Conservation (phyloP, 148 eudicot genomes). For the Silene conica region DNA sequence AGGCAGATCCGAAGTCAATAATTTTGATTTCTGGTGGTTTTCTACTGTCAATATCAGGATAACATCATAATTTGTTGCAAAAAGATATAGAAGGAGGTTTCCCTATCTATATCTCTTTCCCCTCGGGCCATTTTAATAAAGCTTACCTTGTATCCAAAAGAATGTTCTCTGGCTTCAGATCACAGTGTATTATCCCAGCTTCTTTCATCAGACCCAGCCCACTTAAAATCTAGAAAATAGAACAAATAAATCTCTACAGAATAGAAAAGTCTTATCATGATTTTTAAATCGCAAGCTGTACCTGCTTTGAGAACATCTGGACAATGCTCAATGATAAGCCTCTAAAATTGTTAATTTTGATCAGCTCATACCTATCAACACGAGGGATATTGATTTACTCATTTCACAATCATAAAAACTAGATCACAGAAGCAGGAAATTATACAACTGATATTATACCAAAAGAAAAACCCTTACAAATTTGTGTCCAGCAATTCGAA, state of each 20-base stretch:
- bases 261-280: conserved; percentile 7
- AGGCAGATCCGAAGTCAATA: conserved; percentile 97
- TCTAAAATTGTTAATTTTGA: conserved; percentile 74
- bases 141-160: conserved; percentile 84
- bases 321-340: conserved; percentile 90
- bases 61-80: conserved; percentile 18
- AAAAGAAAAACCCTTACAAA: conserved; percentile 51
- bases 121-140: conserved; percentile 14
- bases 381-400: conserved; percentile 2
- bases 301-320: conserved; percentile 97
- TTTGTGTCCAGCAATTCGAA: conserved; percentile 89
- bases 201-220: conserved; percentile 93
- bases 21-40: conserved; percentile 93
- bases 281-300: conserved; percentile 17
- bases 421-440: background rate
- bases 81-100: conserved; percentile 3
- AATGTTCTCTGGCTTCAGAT: conserved; percentile 96
- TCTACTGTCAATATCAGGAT: conserved; percentile 47
- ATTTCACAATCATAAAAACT: conserved; percentile 15
- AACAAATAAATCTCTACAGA: conserved; percentile 1
- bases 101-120: background rate
- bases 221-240: conserved; percentile 58
- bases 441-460: background rate
- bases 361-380: conserved; percentile 73
- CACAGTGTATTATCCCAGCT: conserved; percentile 95